Conservation (phyloP, 2,329 filamentous ascomycete genomes). For the Ilyonectria sp. region DNA sequence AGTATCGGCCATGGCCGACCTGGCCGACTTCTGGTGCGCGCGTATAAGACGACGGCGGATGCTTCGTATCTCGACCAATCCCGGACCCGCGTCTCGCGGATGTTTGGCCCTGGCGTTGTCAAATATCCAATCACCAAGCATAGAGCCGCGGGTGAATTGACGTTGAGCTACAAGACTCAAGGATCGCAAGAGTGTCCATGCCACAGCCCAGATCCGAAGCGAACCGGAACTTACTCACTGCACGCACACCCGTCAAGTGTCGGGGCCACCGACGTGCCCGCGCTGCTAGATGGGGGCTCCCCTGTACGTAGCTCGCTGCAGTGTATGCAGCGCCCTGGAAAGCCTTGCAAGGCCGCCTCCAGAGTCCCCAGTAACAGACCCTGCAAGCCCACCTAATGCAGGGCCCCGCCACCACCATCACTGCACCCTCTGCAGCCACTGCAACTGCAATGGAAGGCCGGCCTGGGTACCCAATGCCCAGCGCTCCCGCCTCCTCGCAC, state of each 20-base stretch:
- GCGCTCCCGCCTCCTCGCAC: not conserved
- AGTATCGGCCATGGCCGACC: slow-evolving; percentile 19
- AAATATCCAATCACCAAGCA: slow-evolving; percentile 9
- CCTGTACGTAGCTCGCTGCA: slow-evolving; percentile 2
- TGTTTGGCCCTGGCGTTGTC: slow-evolving; percentile 15
- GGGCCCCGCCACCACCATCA: slow-evolving; percentile 1
- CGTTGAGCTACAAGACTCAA: slow-evolving; percentile 1
- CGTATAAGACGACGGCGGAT: slow-evolving; percentile 18
- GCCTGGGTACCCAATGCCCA: not conserved
- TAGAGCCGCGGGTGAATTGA: slow-evolving; percentile 6
- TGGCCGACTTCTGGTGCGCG: slow-evolving; percentile 16
- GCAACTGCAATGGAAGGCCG: slow-evolving; percentile 3
- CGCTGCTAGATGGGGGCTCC: slow-evolving; percentile 18
- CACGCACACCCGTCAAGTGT: slow-evolving; percentile 25
- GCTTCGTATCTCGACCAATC: slow-evolving; percentile 15
- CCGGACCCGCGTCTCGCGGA: slow-evolving; percentile 13
- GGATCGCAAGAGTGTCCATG: slow-evolving; percentile 12
- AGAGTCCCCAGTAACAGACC: slow-evolving; percentile 3
- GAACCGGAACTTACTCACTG: slow-evolving; percentile 1
- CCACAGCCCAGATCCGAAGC: slow-evolving; percentile 6
- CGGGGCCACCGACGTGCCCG: slow-evolving; percentile 34
- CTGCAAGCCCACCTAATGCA: slow-evolving; percentile 19
- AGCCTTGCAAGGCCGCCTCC: slow-evolving; percentile 24
- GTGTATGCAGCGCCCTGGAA: slow-evolving; percentile 11
- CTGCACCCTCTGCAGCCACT: slow-evolving; percentile 2